phyloP scores from a whole-genome alignment of 2,329 filamentous ascomycete genomes.

The Coniosporium tulheliwenetii region DNA sequence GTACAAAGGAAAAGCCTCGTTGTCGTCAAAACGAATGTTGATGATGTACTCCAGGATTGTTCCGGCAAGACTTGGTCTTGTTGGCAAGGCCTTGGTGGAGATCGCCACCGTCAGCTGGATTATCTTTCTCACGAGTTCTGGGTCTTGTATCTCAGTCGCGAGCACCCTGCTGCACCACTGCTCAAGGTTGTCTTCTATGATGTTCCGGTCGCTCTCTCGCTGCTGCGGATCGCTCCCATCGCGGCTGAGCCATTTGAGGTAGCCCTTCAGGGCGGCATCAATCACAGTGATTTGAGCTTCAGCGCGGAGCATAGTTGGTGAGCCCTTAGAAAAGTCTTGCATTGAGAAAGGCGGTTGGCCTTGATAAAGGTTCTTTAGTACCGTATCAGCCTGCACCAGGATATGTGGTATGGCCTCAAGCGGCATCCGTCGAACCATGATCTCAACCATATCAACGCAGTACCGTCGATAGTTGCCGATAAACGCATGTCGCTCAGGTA shows the following conservation, averaged over 20 bases:
- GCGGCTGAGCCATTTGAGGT: constrained; percentile 57
- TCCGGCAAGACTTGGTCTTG: constrained; percentile 66
- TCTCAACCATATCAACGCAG: constrained; percentile 73
- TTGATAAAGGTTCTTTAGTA: constrained; percentile 62
- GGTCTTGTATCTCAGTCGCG: constrained; percentile 38
- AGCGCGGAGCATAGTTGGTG: constrained; percentile 57
- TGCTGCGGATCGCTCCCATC: constrained; percentile 36
- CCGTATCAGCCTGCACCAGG: constrained; percentile 58
- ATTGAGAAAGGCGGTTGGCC: constrained; percentile 35
- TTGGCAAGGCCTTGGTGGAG: constrained; percentile 55
- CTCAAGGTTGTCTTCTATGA: constrained; percentile 49
- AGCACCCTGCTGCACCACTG: constrained; percentile 44
- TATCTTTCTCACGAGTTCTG: constrained; percentile 65
- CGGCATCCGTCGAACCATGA: constrained; percentile 65
- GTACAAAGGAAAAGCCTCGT: constrained; percentile 56
- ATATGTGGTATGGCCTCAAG: constrained; percentile 80
- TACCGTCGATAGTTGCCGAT: constrained; percentile 91
- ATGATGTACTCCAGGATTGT: constrained; percentile 85
- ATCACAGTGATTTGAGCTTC: constrained; percentile 85
- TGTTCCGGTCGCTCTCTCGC: constrained; percentile 29
- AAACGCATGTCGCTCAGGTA: constrained; percentile 88
- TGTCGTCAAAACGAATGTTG: constrained; percentile 60
- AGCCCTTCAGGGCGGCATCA: constrained; percentile 77
- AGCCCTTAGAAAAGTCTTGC: constrained; percentile 43
- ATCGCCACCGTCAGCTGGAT: constrained; percentile 66